These are phyloP conservation scores for Lentinus polychrous DNA, from an alignment of 1,284 basidiomycete genomes.

Conservation along the genomic window DNA sequence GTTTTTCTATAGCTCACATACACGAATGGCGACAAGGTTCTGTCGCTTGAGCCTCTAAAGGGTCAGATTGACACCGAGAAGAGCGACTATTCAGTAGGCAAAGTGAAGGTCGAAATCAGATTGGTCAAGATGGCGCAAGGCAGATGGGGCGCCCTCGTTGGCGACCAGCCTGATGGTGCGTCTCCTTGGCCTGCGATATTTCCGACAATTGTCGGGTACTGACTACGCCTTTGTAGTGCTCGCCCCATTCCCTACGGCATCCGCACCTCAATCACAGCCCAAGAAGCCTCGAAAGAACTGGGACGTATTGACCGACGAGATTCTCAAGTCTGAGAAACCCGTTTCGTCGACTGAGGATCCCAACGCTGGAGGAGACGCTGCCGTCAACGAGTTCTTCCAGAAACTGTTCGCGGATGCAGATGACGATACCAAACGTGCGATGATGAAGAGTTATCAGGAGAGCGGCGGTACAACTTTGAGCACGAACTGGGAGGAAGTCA, in stretches of 20 bases:
- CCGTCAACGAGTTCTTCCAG: conserved; percentile 77
- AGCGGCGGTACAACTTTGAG: conserved; percentile 88
- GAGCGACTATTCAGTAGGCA: conserved; percentile 64
- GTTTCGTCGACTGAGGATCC: conserved; percentile 65
- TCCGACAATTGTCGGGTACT: background rate
- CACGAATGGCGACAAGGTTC: conserved; percentile 53
- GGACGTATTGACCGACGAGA: conserved; percentile 71
- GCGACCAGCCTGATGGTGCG: conserved; percentile 70
- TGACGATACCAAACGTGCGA: conserved; percentile 82
- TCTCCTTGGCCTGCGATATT: conserved; percentile 4
- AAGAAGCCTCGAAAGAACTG: conserved; percentile 64
- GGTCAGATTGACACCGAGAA: conserved; percentile 67
- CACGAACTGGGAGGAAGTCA: conserved; percentile 90
- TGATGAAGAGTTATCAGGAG: conserved; percentile 95
- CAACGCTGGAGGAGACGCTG: conserved; percentile 74
- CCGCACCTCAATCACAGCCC: conserved; percentile 14
- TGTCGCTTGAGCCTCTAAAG: conserved; percentile 70
- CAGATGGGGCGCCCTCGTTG: conserved; percentile 73
- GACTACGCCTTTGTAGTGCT: conserved; percentile 10
- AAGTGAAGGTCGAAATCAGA: conserved; percentile 78
- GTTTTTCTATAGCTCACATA: conserved; percentile 47
- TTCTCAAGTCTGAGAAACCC: conserved; percentile 57
- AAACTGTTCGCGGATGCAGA: conserved; percentile 83
- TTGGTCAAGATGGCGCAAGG: conserved; percentile 57
- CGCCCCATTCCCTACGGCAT: conserved; percentile 20